Conservation (phyloP, 31 red algal genomes). For the Endocladia muricata region DNA sequence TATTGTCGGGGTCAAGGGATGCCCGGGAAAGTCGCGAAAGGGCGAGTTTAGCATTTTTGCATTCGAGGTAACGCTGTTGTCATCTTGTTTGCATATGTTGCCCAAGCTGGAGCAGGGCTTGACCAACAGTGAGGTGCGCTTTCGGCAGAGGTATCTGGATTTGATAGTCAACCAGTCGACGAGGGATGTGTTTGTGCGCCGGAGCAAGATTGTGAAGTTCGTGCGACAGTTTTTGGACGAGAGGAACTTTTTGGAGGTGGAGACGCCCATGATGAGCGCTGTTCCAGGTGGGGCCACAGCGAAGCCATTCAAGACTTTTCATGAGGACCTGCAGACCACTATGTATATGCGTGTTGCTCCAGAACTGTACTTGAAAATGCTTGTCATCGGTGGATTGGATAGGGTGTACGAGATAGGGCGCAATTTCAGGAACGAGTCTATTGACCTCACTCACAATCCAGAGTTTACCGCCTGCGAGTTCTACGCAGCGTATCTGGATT, state of each 20-base stretch:
- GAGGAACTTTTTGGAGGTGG: conserved; percentile 90
- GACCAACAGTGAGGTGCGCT: conserved; percentile 81
- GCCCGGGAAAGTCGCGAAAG: conserved; percentile 79
- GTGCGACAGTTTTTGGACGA: conserved; percentile 84
- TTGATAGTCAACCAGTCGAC: conserved; percentile 76
- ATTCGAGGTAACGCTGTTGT: conserved; percentile 50
- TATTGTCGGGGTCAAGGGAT: conserved; percentile 84
- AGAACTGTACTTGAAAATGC: conserved; percentile 96
- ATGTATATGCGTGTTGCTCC: conserved; percentile 98
- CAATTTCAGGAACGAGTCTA: conserved; percentile 96
- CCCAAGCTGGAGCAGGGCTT: conserved; percentile 79
- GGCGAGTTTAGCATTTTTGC: conserved; percentile 95
- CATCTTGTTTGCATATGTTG: conserved; percentile 87
- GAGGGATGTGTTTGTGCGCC: conserved; percentile 65
- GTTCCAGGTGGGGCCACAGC: conserved; percentile 93
- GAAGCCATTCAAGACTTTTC: conserved; percentile 90
- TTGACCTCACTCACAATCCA: conserved; percentile 97
- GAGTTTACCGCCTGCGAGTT: conserved; percentile 99
- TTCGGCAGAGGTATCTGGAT: conserved; percentile 91
- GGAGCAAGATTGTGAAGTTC: conserved; percentile 80
- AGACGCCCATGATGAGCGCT: conserved; percentile 97
- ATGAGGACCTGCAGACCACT: conserved; percentile 84
- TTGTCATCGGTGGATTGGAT: conserved; percentile 95
- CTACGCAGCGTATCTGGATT: conserved; percentile 97
- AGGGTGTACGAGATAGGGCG: conserved; percentile 95